Evolutionary conservation across 2,329 filamentous ascomycete genomes (phyloP), one percentile per base, ranked within the genome.

Genomic region (Venturia aucupariae): DNA sequence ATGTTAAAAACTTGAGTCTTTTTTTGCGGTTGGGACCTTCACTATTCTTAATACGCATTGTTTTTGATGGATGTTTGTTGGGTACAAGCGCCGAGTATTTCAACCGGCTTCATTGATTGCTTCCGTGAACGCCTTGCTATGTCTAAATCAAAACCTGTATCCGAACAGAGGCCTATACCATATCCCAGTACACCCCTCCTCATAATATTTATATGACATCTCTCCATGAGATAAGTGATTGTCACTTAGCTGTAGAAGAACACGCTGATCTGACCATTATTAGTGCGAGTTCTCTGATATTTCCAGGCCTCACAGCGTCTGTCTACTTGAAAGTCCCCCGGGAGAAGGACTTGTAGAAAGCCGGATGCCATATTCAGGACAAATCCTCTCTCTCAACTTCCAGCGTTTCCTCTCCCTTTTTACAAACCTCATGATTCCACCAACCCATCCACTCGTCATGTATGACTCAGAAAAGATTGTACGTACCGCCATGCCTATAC

Each of bases 401-500:
- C 19, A 46, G 6, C 19, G 5, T 10, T 41, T 41, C 4, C 39
- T 41, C 39, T 41, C 4, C 19, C 19, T 5, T 44, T 17, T 44
- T 44, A 3, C 42, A 6, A 10, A 6, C 11, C 39, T 42, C 11
- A 6, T 38, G 35, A 4, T 22, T 5, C 46, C 8, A 3, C 46
- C 30, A 7, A 7, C 13, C 22, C 2, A 2, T 35, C 51, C 51
- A n/a, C 51, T 10, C 30, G 15, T 7, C 19, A 35, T 1, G 3
- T 19, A 27, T 3, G 7, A 3, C n/a, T 22, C 15, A 54, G 30
- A 27, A 32, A 35, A 10, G 32, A 4, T 2, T 48, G 17, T 51
- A 68, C 84, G 78, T 75, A 97, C 94, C 69, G 94, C 94, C 92
- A 99, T 97, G 71, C 91, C 77, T 39, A 97, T 82, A 75, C 93